These are phyloP conservation scores for Mortierella sp. DNA, from an alignment of 371 early-diverging fungal genomes.

Conservation along the genomic window DNA sequence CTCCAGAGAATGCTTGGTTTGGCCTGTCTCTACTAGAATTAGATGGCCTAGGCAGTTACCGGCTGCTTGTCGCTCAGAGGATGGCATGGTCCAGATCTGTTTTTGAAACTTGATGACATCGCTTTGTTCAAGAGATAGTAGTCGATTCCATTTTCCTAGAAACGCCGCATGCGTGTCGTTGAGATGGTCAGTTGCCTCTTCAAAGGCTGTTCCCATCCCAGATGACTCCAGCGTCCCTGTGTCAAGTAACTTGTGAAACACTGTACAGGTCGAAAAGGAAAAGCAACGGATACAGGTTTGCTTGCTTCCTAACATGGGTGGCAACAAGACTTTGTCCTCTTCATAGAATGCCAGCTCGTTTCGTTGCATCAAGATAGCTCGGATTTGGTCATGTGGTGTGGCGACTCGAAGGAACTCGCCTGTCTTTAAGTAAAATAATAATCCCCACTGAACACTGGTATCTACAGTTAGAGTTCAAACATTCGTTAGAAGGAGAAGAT, in stretches of 20 bases:
- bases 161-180: slow-evolving; percentile 69
- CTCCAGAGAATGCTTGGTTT: not conserved
- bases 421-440: slow-evolving; percentile 81
- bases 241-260: slow-evolving; percentile 79
- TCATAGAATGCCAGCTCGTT: slow-evolving; percentile 77
- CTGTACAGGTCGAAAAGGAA: slow-evolving; percentile 69
- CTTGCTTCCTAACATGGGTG: slow-evolving; percentile 75
- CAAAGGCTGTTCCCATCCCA: slow-evolving; percentile 68
- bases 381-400: slow-evolving; percentile 71
- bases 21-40: slow-evolving; percentile 21
- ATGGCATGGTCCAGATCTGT: slow-evolving; percentile 84
- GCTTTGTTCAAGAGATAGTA: slow-evolving; percentile 85
- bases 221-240: slow-evolving; percentile 66
- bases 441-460: slow-evolving; percentile 70
- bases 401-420: slow-evolving; percentile 68
- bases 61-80: slow-evolving; percentile 61
- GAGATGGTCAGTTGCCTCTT: slow-evolving; percentile 70
- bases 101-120: slow-evolving; percentile 72
- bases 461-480: slow-evolving; percentile 49
- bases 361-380: slow-evolving; percentile 75
- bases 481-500: not conserved
- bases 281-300: slow-evolving; percentile 79
- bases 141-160: slow-evolving; percentile 80
- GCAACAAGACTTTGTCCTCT: slow-evolving; percentile 58
- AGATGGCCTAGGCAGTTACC: slow-evolving; percentile 63